Evolutionary conservation across 257 asterid species (phyloP).

Genomic region (Solanum dulcamara): DNA sequence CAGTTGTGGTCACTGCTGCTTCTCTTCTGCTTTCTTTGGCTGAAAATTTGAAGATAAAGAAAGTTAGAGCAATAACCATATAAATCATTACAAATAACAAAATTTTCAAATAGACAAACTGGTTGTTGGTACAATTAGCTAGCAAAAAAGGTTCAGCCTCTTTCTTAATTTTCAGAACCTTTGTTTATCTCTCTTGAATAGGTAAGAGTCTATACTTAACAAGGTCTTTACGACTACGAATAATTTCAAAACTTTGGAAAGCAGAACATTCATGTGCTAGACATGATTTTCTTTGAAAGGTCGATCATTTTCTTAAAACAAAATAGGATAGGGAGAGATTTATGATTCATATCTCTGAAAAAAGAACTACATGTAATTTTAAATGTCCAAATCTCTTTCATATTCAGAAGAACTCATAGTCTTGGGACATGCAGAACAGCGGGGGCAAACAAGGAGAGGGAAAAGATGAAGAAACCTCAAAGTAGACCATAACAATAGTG

Average conservation of each 20-base stretch:
- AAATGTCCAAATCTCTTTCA: not conserved
- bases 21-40: conserved; percentile 6
- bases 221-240: not conserved
- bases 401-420: not conserved
- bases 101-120: not conserved
- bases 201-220: not conserved
- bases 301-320: not conserved
- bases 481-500: not conserved
- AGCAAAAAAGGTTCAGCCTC: not conserved
- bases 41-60: not conserved
- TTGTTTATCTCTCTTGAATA: not conserved
- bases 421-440: not conserved
- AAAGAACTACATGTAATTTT: not conserved
- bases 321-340: not conserved
- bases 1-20: not conserved
- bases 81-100: not conserved
- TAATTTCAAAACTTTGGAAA: not conserved
- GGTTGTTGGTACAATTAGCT: not conserved
- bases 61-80: not conserved
- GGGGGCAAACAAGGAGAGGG: not conserved
- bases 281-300: not conserved
- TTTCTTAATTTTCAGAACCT: not conserved
- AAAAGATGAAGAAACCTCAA: not conserved
- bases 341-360: not conserved
- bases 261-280: not conserved